Conservation (phyloP, 139 green algal genomes). For the Klebsormidium nitens region DNA sequence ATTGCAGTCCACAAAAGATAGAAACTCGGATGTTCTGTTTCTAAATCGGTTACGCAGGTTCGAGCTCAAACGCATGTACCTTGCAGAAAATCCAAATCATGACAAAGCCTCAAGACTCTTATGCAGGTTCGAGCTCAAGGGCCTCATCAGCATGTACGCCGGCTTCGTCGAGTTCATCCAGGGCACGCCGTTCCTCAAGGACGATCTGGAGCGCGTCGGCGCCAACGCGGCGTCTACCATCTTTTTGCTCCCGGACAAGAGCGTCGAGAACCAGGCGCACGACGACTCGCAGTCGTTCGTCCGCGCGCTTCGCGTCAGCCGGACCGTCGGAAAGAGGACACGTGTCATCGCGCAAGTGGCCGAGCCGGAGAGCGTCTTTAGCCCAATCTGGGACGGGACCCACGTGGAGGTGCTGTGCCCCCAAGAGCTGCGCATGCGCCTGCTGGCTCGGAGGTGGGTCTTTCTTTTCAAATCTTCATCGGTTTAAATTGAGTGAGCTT, state of each 20-base stretch:
- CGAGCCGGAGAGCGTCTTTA: neutral
- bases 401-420: constrained; percentile 14
- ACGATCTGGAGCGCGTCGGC: constrained; percentile 11
- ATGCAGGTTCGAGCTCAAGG: constrained; percentile 29
- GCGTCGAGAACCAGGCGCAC: no score
- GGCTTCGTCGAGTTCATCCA: constrained; percentile 18
- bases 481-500: no score
- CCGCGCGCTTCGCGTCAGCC: no score
- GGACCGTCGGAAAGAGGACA: no score
- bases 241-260: constrained; percentile 13
- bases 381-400: no score
- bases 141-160: constrained; percentile 9
- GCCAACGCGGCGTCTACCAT: constrained; percentile 8
- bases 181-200: neutral
- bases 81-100: no score
- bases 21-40: no score
- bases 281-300: no score
- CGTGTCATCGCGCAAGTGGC: constrained; percentile 20
- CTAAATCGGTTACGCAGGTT: no score
- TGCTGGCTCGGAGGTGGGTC: constrained; percentile 14
- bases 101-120: neutral
- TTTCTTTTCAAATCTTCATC: no score
- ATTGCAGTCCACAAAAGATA: no score
- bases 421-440: constrained; percentile 2
- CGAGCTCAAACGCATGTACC: no score